These are phyloP conservation scores for Brassica nigra DNA, from an alignment of 345 rosid genomes.

Conservation along the genomic window DNA sequence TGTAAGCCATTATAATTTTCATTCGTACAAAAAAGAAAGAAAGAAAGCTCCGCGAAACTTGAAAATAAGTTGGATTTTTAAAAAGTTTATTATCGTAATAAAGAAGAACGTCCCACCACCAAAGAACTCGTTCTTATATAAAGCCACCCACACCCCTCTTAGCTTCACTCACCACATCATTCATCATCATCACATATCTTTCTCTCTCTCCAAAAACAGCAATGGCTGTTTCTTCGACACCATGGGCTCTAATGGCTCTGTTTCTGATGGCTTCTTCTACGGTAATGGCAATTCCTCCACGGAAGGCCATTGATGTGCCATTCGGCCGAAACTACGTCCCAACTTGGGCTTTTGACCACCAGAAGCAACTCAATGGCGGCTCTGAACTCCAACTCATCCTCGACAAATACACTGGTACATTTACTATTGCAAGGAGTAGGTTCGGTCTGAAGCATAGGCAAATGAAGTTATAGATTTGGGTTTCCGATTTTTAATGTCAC, in stretches of 20 bases:
- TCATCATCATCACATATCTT: neutral
- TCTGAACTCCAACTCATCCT: conserved; percentile 66
- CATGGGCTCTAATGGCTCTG: conserved; percentile 42
- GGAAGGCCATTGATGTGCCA: conserved; percentile 56
- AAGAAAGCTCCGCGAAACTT: conserved; percentile 33
- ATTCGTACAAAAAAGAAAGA: neutral
- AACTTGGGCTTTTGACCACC: conserved; percentile 91
- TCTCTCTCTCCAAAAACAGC: conserved; percentile 12
- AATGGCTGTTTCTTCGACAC: conserved; percentile 28
- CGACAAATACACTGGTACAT: conserved; percentile 75
- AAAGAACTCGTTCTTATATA: conserved; percentile 30
- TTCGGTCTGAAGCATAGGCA: neutral
- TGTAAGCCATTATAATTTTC: conserved; percentile 28
- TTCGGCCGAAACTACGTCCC: conserved; percentile 76
- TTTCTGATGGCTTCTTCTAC: conserved; percentile 42
- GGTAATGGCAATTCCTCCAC: conserved; percentile 53
- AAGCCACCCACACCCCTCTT: conserved; percentile 6
- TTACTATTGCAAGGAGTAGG: neutral
- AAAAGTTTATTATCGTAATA: conserved; percentile 2
- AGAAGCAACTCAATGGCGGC: conserved; percentile 68
- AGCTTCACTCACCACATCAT: conserved; percentile 25
- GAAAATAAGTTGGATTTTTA: neutral
- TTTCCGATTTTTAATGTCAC: neutral
- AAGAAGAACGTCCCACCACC: conserved; percentile 19
- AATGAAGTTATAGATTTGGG: neutral